phyloP scores from a whole-genome alignment of 208 protist species.

The Wallacemonas sp. region DNA sequence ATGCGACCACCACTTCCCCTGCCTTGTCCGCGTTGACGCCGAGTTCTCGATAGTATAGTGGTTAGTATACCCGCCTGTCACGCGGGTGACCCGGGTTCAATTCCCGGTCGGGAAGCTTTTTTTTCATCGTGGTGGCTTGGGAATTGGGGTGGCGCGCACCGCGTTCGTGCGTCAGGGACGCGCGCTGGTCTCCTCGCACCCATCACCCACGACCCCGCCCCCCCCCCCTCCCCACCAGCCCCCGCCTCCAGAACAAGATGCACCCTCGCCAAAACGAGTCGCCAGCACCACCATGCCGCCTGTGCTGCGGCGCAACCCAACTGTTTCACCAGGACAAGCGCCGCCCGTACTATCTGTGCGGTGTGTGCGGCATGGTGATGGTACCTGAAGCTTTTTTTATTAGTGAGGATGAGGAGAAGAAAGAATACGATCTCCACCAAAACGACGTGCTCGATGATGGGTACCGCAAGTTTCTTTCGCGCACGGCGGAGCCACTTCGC shows the following conservation, averaged over 20 bases:
- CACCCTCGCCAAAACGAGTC: background rate
- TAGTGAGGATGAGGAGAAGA: constrained; percentile 32
- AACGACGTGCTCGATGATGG: constrained; percentile 33
- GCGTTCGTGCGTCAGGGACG: too few species aligned
- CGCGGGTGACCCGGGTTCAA: constrained; percentile 18
- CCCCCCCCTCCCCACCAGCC: background rate
- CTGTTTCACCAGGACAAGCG: constrained; percentile 38
- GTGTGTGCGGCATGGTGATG: constrained; percentile 40
- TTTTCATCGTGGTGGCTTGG: background rate
- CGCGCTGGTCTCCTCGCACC: background rate
- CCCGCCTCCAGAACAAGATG: background rate
- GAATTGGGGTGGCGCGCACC: too few species aligned
- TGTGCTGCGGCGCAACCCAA: constrained; percentile 19
- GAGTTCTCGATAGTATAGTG: constrained; percentile 19
- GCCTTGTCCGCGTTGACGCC: background rate
- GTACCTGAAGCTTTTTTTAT: constrained; percentile 32
- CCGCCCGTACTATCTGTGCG: constrained; percentile 36
- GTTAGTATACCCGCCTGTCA: constrained; percentile 20
- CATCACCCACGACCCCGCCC: background rate
- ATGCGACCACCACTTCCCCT: background rate
- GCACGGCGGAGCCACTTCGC: constrained; percentile 30
- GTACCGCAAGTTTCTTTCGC: constrained; percentile 43
- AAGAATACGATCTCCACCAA: constrained; percentile 53
- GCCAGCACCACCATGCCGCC: constrained; percentile 19
- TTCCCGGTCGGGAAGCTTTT: constrained; percentile 19